Evolutionary conservation across 805 yeast genomes (phyloP).

Genomic region (Kluyveromyces lactis): DNA sequence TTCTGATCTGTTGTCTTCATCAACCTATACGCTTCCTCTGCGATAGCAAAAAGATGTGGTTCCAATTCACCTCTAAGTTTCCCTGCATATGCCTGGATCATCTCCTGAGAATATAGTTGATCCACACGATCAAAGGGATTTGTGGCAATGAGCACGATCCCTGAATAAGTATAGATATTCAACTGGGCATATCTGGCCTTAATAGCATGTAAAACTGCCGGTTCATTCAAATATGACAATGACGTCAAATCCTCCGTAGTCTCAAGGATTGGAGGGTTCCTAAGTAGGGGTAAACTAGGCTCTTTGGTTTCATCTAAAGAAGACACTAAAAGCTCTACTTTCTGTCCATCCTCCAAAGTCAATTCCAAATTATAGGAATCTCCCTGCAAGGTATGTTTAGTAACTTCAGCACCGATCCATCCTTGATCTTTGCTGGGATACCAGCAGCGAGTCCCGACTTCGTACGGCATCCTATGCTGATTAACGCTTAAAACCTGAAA

Average conservation of each 20-base stretch:
- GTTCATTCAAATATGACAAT: slow-evolving; percentile 87
- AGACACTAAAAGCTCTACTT: slow-evolving; percentile 41
- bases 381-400: slow-evolving; percentile 32
- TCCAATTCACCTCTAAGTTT: slow-evolving; percentile 90
- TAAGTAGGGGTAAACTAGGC: slow-evolving; percentile 58
- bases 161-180: slow-evolving; percentile 90
- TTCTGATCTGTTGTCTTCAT: slow-evolving; percentile 80
- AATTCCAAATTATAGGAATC: slow-evolving; percentile 44
- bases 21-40: slow-evolving; percentile 93
- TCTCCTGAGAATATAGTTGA: slow-evolving; percentile 82
- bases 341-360: slow-evolving; percentile 42
- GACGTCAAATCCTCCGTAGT: slow-evolving; percentile 92
- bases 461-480: slow-evolving; percentile 30
- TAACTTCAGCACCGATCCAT: slow-evolving; percentile 65
- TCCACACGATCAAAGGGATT: slow-evolving; percentile 93
- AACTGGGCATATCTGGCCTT: slow-evolving; percentile 81
- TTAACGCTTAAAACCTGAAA: neutral
- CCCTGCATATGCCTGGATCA: slow-evolving; percentile 91
- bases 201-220: slow-evolving; percentile 92
- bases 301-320: slow-evolving; percentile 23
- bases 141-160: slow-evolving; percentile 92
- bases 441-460: slow-evolving; percentile 68
- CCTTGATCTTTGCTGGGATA: slow-evolving; percentile 61
- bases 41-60: slow-evolving; percentile 95
- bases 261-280: slow-evolving; percentile 88